Percentiles rank a stretch among this genome's conserved stretches.
Evolutionary conservation across 192 early-diverging fungal species (phyloP).

Genomic region (Nowakowskiella sp.): DNA sequence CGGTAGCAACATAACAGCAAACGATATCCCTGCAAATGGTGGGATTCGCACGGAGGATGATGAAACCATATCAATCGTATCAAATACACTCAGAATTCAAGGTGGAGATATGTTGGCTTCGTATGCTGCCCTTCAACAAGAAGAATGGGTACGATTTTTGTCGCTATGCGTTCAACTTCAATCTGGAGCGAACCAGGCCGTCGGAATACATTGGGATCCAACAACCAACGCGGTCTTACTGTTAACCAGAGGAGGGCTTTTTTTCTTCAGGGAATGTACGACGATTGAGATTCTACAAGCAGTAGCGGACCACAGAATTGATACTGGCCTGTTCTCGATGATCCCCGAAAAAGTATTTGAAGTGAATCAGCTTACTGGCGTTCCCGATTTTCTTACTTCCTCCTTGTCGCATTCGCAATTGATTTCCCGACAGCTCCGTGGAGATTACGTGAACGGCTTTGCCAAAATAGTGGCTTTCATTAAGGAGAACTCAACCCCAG

Average conservation of each 20-base stretch:
- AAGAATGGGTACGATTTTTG: not conserved
- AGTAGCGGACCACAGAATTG: not conserved
- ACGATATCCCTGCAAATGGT: too few relatives aligned
- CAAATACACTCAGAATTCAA: not conserved
- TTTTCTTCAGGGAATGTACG: conserved; percentile 8
- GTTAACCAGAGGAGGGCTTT: conserved; percentile 8
- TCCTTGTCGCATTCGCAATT: too few relatives aligned
- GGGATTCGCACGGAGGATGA: not conserved
- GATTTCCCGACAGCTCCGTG: not conserved
- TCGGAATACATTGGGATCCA: conserved; percentile 6
- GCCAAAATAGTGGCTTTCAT: too few relatives aligned
- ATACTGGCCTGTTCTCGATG: not conserved
- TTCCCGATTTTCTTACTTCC: too few relatives aligned
- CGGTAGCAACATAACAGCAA: too few relatives aligned
- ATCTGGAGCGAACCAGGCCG: not conserved
- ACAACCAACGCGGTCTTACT: conserved; percentile 2
- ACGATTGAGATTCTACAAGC: conserved; percentile 5
- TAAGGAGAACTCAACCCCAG: conserved; percentile 12
- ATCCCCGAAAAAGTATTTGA: too few relatives aligned
- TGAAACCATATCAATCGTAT: not conserved
- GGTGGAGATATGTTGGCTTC: not conserved
- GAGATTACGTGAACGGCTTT: too few relatives aligned
- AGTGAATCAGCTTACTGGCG: too few relatives aligned
- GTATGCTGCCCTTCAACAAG: not conserved
- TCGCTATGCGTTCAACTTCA: conserved; percentile 7